Conservation (phyloP, 2,329 filamentous ascomycete genomes). For the Xylaria digitata region DNA sequence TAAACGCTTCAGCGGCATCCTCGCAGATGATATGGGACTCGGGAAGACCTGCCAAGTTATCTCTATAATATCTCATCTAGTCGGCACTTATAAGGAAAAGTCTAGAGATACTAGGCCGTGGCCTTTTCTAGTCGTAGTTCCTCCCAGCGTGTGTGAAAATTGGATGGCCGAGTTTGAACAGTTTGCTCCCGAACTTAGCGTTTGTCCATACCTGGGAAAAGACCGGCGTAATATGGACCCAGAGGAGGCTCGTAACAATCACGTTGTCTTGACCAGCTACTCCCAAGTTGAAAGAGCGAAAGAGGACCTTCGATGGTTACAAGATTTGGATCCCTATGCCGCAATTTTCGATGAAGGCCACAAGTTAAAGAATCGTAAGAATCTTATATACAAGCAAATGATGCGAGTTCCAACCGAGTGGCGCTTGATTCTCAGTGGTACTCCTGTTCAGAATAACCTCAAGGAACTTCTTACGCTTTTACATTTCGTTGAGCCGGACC, state of each 20-base stretch:
- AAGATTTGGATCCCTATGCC: conserved; percentile 61
- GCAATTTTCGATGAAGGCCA: conserved; percentile 95
- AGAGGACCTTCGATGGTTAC: conserved; percentile 63
- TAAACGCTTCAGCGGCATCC: conserved; percentile 83
- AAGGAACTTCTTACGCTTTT: conserved; percentile 91
- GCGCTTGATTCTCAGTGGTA: conserved; percentile 88
- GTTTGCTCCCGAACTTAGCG: conserved; percentile 81
- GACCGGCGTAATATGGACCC: conserved; percentile 72
- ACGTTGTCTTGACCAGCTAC: conserved; percentile 70
- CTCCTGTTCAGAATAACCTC: conserved; percentile 93
- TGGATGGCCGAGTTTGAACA: conserved; percentile 91
- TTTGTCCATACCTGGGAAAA: conserved; percentile 75
- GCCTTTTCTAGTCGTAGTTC: conserved; percentile 88
- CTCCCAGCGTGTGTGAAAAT: conserved; percentile 93
- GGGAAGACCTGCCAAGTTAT: conserved; percentile 99
- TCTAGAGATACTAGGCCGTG: conserved; percentile 57
- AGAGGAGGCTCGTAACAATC: conserved; percentile 72
- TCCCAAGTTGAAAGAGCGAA: conserved; percentile 65
- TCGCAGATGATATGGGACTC: conserved; percentile 96
- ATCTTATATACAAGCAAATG: conserved; percentile 82
- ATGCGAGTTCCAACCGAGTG: conserved; percentile 83
- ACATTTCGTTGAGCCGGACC: conserved; percentile 89
- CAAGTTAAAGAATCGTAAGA: conserved; percentile 87
- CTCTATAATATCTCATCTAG: conserved; percentile 85
- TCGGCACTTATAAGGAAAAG: conserved; percentile 66